Evolutionary conservation across 108 stramenopile genomes (phyloP), one percentile per base, ranked within the genome.

Genomic region (Fragilariopsis cylindrus): DNA sequence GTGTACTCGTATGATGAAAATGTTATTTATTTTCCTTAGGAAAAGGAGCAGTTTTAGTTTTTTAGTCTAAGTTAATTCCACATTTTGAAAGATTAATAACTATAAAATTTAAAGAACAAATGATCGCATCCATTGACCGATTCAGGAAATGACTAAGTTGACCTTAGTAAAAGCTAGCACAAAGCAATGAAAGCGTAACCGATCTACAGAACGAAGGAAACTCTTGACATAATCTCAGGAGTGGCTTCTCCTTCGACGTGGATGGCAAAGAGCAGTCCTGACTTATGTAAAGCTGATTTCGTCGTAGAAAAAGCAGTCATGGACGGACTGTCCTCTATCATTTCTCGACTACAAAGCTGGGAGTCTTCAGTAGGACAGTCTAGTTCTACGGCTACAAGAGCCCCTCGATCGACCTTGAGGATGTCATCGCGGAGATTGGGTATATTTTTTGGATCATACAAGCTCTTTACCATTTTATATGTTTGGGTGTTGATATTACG

Each of bases 361-460:
- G 81, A 77, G 57, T 84, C 76, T 13, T 40, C 48, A 7, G 75
- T 65, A 7, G 69, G 65, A 57, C 86, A 87, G 16, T 60, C 49
- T 6, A 90, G 46, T 48, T 84, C 80, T 8, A 87, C 60, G 13
- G 80, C 87, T 19, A 86, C 81, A 43, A 74, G 21, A 30, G 63
- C 50, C 18, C 73, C 81, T 19, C 74, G 65, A 4, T 75, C 85
- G 57, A 83, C 56, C 49, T 76, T 73, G 9, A 89, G 65, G 30
- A 89, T 86, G 55, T 89, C 88, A 43, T 89, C 85, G 3, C 85
- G 83, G 67, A 89, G 81, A 65, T 89, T 89, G 8, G 80, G 79
- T 7, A 85, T 86, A 45, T 84, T 82, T 60, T 43, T 82, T 7
- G 81, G 72, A 72, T 89, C 88, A 65, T 89, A 89, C 62, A 89